Percentiles rank a stretch among this genome's conserved stretches.
These are phyloP conservation scores for Podospora comata DNA, from an alignment of 495 filamentous ascomycete genomes.

Conservation along the genomic window DNA sequence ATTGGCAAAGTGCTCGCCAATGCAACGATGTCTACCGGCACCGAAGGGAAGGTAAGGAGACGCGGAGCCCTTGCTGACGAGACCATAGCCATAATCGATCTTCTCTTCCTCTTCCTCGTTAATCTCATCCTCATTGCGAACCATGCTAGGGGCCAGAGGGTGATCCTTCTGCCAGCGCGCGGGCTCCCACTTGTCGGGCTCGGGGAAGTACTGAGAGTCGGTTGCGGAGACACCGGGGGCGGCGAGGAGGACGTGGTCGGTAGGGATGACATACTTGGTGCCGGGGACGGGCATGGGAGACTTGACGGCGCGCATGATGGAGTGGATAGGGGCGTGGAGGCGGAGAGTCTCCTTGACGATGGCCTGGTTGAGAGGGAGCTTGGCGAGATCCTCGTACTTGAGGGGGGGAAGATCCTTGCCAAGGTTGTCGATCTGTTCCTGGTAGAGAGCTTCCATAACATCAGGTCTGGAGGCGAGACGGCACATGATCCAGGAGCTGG, in stretches of 20 bases:
- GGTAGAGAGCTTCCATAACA: constrained; percentile 70
- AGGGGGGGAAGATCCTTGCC: constrained; percentile 63
- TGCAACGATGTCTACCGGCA: constrained; percentile 88
- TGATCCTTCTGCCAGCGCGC: constrained; percentile 71
- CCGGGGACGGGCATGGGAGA: constrained; percentile 72
- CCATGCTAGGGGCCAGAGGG: constrained; percentile 43
- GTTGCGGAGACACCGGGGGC: constrained; percentile 74
- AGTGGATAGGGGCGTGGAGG: constrained; percentile 77
- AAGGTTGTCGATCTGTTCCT: constrained; percentile 64
- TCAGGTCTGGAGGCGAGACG: constrained; percentile 70
- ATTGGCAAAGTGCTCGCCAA: constrained; percentile 96
- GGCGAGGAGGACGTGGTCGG: constrained; percentile 70
- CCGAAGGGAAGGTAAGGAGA: constrained; percentile 95
- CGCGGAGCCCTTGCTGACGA: constrained; percentile 78
- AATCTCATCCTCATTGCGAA: constrained; percentile 41
- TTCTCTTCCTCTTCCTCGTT: constrained; percentile 67
- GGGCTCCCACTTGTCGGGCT: constrained; percentile 79
- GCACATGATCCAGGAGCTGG: constrained; percentile 76
- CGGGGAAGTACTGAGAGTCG: constrained; percentile 71
- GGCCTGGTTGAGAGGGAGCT: constrained; percentile 64
- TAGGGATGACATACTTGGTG: constrained; percentile 74
- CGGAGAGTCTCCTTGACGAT: constrained; percentile 80
- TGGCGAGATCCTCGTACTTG: constrained; percentile 62
- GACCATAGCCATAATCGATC: constrained; percentile 91
- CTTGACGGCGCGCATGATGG: constrained; percentile 82